Percentiles rank a stretch among this genome's conserved stretches.
Conservation (phyloP, 768 basidiomycete species). For the Termitomyces heimii region DNA sequence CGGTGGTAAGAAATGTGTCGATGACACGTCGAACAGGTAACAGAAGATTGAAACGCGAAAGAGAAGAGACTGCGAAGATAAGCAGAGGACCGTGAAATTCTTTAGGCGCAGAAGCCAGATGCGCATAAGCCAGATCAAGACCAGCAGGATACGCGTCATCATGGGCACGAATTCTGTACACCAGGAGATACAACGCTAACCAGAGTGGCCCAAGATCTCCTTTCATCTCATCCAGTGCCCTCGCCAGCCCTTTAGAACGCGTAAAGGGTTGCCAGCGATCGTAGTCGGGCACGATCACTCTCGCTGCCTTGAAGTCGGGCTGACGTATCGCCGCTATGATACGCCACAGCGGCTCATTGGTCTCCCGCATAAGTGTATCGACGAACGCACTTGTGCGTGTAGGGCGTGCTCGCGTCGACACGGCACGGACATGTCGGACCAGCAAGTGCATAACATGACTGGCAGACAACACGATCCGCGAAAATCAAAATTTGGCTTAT, state of each 20-base stretch:
- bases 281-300: constrained; percentile 31
- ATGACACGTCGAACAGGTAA: constrained; percentile 39
- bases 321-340: constrained; percentile 30
- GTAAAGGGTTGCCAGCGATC: constrained; percentile 32
- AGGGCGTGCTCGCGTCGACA: constrained; percentile 14
- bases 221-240: background rate
- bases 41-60: constrained; percentile 45
- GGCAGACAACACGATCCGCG: background rate
- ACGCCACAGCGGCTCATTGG: constrained; percentile 35
- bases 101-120: constrained; percentile 26
- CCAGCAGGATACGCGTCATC: constrained; percentile 38
- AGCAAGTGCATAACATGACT: constrained; percentile 5
- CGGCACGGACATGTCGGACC: constrained; percentile 9
- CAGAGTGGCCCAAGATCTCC: constrained; percentile 36
- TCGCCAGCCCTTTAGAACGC: background rate
- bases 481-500: constrained; percentile 4
- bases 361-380: constrained; percentile 26
- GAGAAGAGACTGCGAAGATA: constrained; percentile 39
- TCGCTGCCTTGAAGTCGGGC: constrained; percentile 20
- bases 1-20: constrained; percentile 31
- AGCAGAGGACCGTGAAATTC: constrained; percentile 36
- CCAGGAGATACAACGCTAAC: constrained; percentile 47
- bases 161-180: constrained; percentile 38
- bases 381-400: constrained; percentile 25
- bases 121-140: constrained; percentile 35